Conservation (phyloP, 176 grass and related monocot species). For the Urochloa ruziziensis region DNA sequence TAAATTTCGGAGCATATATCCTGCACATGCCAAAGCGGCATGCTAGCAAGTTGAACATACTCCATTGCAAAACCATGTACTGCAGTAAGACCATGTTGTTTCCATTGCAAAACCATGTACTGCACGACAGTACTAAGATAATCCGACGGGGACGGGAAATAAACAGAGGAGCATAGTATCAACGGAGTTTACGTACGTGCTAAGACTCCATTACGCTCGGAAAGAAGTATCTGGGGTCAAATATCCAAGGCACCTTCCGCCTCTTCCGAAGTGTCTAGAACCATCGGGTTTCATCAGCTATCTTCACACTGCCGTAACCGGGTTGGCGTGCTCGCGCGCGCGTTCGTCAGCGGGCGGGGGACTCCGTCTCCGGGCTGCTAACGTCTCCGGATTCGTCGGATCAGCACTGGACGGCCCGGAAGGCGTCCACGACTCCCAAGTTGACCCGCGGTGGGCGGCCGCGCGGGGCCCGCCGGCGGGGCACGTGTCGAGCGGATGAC, state of each 20-base stretch:
- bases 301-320: background rate
- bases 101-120: background rate
- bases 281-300: background rate
- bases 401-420: background rate
- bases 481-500: background rate
- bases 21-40: background rate
- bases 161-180: background rate
- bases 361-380: too few relatives aligned
- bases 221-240: background rate
- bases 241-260: background rate
- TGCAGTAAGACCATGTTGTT: too few relatives aligned
- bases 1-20: background rate
- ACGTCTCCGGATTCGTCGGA: background rate
- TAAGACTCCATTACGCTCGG: background rate
- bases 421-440: background rate
- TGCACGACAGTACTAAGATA: background rate
- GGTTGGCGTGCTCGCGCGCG: background rate
- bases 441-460: background rate
- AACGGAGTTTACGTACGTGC: background rate
- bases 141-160: background rate
- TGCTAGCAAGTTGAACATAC: background rate
- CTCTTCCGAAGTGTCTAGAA: conserved; percentile 39
- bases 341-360: too few relatives aligned
- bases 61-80: too few relatives aligned
- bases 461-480: background rate